Percentiles rank a stretch among this genome's conserved stretches.
phyloP scores from a whole-genome alignment of 2,329 filamentous ascomycete species.

The Xylaria sp. region DNA sequence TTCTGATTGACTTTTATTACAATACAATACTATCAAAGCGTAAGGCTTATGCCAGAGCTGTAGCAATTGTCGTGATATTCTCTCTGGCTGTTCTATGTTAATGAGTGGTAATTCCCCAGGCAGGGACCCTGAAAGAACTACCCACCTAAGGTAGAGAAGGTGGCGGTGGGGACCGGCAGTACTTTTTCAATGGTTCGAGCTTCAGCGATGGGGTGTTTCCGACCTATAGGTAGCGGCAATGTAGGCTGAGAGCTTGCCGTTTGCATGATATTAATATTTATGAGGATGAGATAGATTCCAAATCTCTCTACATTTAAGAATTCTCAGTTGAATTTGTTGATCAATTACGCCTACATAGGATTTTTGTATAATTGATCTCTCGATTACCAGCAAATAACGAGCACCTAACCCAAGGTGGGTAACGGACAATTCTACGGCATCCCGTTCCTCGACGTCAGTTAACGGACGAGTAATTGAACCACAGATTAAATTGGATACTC shows the following conservation, averaged over 20 bases:
- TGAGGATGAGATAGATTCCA: background rate
- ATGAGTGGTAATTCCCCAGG: background rate
- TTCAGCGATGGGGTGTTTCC: conserved; percentile 26
- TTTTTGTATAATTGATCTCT: conserved; percentile 2
- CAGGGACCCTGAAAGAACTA: background rate
- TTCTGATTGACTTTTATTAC: background rate
- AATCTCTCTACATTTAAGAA: background rate
- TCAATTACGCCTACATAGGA: background rate
- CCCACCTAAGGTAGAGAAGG: background rate
- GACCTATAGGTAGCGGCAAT: conserved; percentile 4
- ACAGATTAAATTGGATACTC: background rate
- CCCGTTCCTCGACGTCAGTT: conserved; percentile 1
- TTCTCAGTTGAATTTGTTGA: background rate
- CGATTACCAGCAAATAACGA: background rate
- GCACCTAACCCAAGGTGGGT: background rate
- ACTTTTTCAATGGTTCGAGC: conserved; percentile 33
- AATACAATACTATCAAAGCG: conserved; percentile 1
- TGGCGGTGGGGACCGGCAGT: conserved; percentile 45
- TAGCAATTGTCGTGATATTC: background rate
- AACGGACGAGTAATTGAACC: background rate
- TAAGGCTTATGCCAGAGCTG: background rate
- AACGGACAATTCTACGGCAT: background rate
- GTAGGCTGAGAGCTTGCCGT: background rate
- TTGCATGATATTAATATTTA: background rate
- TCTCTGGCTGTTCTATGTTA: background rate